These are phyloP conservation scores for Podila epicladia DNA, from an alignment of 192 early-diverging fungal genomes.

Conservation along the genomic window DNA sequence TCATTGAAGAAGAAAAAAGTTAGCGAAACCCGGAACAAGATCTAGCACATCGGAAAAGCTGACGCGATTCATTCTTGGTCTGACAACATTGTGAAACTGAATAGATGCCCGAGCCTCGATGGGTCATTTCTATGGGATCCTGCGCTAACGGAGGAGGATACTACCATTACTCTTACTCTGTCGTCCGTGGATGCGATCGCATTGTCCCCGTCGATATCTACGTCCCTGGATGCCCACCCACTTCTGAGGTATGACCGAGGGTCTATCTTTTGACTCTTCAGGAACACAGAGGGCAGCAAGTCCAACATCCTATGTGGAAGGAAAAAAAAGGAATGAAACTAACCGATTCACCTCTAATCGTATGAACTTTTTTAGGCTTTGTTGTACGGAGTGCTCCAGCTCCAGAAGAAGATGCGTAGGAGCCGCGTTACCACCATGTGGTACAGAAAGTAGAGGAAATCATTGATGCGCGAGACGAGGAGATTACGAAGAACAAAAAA, in stretches of 20 bases:
- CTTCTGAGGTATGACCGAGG: constrained; percentile 70
- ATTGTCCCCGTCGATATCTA: constrained; percentile 96
- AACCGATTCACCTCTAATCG: background rate
- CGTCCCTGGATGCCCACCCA: constrained; percentile 98
- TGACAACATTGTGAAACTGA: background rate
- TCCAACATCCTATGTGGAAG: background rate
- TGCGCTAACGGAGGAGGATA: constrained; percentile 98
- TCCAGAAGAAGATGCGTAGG: constrained; percentile 98
- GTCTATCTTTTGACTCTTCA: no score
- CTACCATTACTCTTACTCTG: constrained; percentile 98
- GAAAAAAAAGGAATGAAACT: background rate
- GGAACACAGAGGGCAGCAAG: background rate
- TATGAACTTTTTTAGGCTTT: constrained; percentile 63
- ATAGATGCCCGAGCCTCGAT: constrained; percentile 96
- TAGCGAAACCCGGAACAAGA: background rate
- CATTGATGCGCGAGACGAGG: background rate
- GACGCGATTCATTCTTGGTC: background rate
- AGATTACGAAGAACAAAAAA: background rate
- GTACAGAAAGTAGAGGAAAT: constrained; percentile 74
- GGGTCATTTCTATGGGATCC: constrained; percentile 99
- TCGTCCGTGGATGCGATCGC: constrained; percentile 95
- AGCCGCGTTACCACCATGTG: constrained; percentile 76
- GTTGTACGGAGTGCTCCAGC: constrained; percentile 95
- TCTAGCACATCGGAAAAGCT: background rate
- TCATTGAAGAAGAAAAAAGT: background rate